Percentiles rank a stretch among this genome's conserved stretches.
These are phyloP conservation scores for Citrus trifoliata DNA, from an alignment of 345 rosid species.

Conservation along the genomic window DNA sequence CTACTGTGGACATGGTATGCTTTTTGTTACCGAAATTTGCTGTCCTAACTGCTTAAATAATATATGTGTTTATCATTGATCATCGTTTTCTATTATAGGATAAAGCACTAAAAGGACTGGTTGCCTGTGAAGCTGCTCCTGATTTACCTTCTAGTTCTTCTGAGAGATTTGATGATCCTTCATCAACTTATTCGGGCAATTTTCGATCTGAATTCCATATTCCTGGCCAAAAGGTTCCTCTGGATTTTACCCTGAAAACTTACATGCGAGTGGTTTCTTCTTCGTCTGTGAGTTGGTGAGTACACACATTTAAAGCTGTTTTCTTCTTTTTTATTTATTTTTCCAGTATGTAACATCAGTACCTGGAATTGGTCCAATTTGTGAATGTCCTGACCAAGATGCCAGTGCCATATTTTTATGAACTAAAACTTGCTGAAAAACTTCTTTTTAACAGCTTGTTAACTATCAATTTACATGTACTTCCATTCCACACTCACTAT, in stretches of 20 bases:
- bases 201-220: slow-evolving; percentile 51
- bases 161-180: slow-evolving; percentile 38
- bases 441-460: neutral
- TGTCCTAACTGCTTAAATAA: slow-evolving; percentile 6
- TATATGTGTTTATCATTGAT: slow-evolving; percentile 8
- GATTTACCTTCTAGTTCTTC: slow-evolving; percentile 31
- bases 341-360: slow-evolving; percentile 1
- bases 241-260: slow-evolving; percentile 89
- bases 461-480: neutral
- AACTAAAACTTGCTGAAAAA: neutral
- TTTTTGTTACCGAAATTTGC: slow-evolving; percentile 15
- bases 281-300: slow-evolving; percentile 71
- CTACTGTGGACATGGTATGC: slow-evolving; percentile 78
- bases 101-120: slow-evolving; percentile 85
- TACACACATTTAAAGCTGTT: slow-evolving; percentile 8
- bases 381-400: neutral
- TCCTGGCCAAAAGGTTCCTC: slow-evolving; percentile 62
- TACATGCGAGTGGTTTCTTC: slow-evolving; percentile 54
- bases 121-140: slow-evolving; percentile 40
- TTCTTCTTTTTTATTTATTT: neutral
- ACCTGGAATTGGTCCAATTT: neutral
- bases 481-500: neutral
- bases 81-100: slow-evolving; percentile 42
- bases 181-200: slow-evolving; percentile 27
- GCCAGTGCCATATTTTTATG: neutral